Evolutionary conservation across 73 alveolate species (phyloP).

Genomic region (Paraurostyla sp.): DNA sequence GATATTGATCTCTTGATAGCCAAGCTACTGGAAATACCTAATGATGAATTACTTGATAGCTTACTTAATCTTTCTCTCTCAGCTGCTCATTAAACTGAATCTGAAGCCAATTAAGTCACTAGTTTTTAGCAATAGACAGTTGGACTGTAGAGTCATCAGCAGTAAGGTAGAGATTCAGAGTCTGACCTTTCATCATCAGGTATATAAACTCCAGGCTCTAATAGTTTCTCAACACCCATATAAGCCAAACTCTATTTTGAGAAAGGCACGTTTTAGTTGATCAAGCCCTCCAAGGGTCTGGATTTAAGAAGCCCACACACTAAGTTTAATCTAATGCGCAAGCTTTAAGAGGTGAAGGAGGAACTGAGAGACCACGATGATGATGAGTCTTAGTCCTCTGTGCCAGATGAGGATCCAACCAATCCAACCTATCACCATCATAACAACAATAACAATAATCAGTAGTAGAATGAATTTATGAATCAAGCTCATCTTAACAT

Average conservation of each 20-base stretch:
- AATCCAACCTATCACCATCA: too few species aligned
- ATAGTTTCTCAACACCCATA: conserved; percentile 49
- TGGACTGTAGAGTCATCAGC: not conserved
- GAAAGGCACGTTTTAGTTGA: conserved; percentile 2
- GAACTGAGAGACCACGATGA: not conserved
- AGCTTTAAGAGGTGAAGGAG: conserved; percentile 54
- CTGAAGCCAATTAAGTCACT: not conserved
- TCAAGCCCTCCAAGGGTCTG: not conserved
- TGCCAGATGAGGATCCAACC: too few species aligned
- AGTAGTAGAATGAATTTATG: too few species aligned
- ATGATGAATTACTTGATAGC: conserved; percentile 42
- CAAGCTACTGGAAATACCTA: conserved; percentile 23
- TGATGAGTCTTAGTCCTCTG: not conserved
- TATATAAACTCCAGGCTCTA: conserved; percentile 17
- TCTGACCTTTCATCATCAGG: conserved; percentile 36
- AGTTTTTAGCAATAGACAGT: not conserved
- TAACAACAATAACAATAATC: too few species aligned
- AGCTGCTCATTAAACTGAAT: not conserved
- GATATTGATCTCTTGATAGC: conserved; percentile 25
- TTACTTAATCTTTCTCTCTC: not conserved
- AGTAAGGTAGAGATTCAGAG: conserved; percentile 49
- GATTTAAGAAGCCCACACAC: conserved; percentile 56
- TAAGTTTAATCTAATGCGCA: conserved; percentile 44
- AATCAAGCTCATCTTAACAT: too few species aligned
- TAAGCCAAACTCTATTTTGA: conserved; percentile 36